Evolutionary conservation across 768 basidiomycete species (phyloP), one percentile per base, ranked within the genome.

Genomic region (Tulasnella sp.): DNA sequence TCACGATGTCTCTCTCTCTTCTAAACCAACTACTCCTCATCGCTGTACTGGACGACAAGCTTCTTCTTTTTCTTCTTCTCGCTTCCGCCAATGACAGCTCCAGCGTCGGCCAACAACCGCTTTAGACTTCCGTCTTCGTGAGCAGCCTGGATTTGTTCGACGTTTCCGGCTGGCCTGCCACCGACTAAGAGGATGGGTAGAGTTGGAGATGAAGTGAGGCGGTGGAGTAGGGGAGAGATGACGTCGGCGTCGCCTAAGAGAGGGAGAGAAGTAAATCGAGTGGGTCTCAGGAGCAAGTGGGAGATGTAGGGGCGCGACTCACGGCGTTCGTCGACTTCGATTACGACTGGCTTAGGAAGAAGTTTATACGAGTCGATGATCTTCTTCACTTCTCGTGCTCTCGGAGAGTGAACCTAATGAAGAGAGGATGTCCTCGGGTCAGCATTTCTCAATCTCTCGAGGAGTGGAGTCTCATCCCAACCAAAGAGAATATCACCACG

Each of bases 161-260:
- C 83, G 0, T 86, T 82, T 20, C 89, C 89, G 20, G 92, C 84
- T 20, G 87, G 83, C 70, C 86, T 85, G 46, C 93, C 93, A 23
- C 90, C 91, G 69, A 95, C 83, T 74, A 95, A 85, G 5, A 94
- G 87, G 40, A 93, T 82, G 20, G 93, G 92, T 9, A 94, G 85
- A 20, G 89, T 87, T 0, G 85, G 79, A 4, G 86, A 82, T 20
- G 83, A 84, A 0, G 92, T 92, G 51, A 94, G 85, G 0, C 93
- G 90, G 16, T 82, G 81, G 69, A 94, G 86, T 35, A 94, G 85
- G 1, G 91, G 90, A 5, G 83, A 83, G 32, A 95, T 85, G 35
- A 93, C 89, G 0, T 87, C 85, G 5, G 88, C 88, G 82, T 95
- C 93, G 79, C 90, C 91, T 86, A 80, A 40, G 57, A 7, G 44